A percentile compares a stretch with the other conserved stretches of the same genome.
phyloP scores from a whole-genome alignment of 1,139 yeast genomes.

The Suhomyces yuchorum region DNA sequence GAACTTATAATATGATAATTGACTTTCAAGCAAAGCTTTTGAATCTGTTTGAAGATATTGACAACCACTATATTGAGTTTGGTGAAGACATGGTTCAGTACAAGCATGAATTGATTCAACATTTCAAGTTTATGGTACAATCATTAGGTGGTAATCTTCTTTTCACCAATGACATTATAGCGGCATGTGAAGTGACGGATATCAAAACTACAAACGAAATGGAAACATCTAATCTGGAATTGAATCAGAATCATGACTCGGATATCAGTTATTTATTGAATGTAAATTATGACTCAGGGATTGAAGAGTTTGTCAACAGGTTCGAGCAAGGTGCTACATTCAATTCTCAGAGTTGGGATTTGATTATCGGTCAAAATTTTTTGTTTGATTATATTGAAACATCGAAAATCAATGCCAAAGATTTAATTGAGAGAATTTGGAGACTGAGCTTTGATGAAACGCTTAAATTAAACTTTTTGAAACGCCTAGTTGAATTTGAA shows the following conservation, averaged over 20 bases:
- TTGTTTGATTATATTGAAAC: slow-evolving; percentile 18
- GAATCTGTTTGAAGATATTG: slow-evolving; percentile 54
- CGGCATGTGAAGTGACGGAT: slow-evolving; percentile 21
- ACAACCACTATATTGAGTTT: slow-evolving; percentile 47
- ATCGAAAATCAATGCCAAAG: slow-evolving; percentile 21
- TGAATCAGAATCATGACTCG: slow-evolving; percentile 19
- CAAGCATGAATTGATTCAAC: slow-evolving; percentile 23
- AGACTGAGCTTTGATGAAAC: slow-evolving; percentile 22
- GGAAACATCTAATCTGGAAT: neutral
- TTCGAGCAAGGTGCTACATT: slow-evolving; percentile 37
- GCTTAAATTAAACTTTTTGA: slow-evolving; percentile 21
- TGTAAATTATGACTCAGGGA: slow-evolving; percentile 34
- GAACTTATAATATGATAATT: slow-evolving; percentile 25
- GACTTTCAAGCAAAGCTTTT: slow-evolving; percentile 44
- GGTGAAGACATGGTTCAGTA: slow-evolving; percentile 36
- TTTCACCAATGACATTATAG: slow-evolving; percentile 26
- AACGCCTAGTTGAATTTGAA: slow-evolving; percentile 25
- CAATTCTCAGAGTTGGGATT: slow-evolving; percentile 35
- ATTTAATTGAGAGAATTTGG: slow-evolving; percentile 32
- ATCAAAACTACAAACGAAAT: slow-evolving; percentile 9
- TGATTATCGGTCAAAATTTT: slow-evolving; percentile 36
- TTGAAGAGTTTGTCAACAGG: slow-evolving; percentile 27
- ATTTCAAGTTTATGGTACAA: slow-evolving; percentile 20
- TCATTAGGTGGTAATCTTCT: slow-evolving; percentile 8
- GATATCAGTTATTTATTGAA: slow-evolving; percentile 35